Conservation (phyloP, 495 filamentous ascomycete species). For the Penicillium odoratum region DNA sequence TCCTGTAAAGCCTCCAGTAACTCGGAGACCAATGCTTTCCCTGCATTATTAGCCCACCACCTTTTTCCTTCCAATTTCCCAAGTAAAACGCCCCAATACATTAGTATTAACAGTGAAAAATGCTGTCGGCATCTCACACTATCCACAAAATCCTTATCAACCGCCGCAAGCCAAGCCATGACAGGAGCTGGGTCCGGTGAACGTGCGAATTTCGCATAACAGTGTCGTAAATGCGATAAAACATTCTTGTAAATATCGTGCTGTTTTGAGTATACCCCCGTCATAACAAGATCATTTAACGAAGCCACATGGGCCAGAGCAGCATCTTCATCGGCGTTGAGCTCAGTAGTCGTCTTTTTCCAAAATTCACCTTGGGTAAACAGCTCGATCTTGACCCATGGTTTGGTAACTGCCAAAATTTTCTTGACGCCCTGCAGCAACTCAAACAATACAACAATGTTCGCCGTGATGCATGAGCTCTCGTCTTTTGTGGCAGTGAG, state of each 20-base stretch:
- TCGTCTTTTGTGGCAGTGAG: conserved; percentile 24
- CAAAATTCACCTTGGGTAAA: conserved; percentile 27
- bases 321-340: conserved; percentile 19
- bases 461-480: conserved; percentile 24
- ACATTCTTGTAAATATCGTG: conserved; percentile 20
- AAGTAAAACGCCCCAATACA: conserved; percentile 33
- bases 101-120: conserved; percentile 29
- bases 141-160: conserved; percentile 31
- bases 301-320: conserved; percentile 17
- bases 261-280: conserved; percentile 10
- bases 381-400: conserved; percentile 25
- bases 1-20: conserved; percentile 12
- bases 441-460: conserved; percentile 28
- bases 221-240: conserved; percentile 26
- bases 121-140: conserved; percentile 22
- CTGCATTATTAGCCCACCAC: conserved; percentile 33
- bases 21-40: conserved; percentile 26
- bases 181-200: conserved; percentile 26
- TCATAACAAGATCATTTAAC: conserved; percentile 20
- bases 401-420: conserved; percentile 21
- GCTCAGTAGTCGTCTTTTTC: conserved; percentile 7
- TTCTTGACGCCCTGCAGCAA: conserved; percentile 33
- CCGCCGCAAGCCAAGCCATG: conserved; percentile 32
- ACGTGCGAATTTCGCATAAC: conserved; percentile 22
- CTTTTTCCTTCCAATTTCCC: conserved; percentile 21